A percentile compares a stretch with the other conserved stretches of the same genome.
Evolutionary conservation across 768 basidiomycete species (phyloP).

Genomic region (Pleurotus sapidus): DNA sequence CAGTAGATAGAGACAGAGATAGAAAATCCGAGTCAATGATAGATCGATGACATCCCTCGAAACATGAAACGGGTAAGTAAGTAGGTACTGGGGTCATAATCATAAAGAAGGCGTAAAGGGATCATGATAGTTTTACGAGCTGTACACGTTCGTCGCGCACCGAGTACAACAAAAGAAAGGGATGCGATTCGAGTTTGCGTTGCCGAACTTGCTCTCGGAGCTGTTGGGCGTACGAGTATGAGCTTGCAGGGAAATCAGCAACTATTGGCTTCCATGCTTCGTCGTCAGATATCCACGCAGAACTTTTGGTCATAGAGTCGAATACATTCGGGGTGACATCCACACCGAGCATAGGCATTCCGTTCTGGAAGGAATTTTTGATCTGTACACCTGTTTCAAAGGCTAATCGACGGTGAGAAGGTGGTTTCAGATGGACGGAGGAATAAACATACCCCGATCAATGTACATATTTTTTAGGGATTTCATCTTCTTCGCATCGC

Average conservation of each 20-base stretch:
- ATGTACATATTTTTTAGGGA: conserved; percentile 63
- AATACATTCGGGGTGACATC: conserved; percentile 63
- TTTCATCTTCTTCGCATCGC: conserved; percentile 72
- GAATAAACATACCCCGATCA: conserved; percentile 53
- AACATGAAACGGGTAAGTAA: too few species aligned
- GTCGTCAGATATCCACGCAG: conserved; percentile 72
- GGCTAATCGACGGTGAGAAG: conserved; percentile 35
- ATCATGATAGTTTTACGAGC: conserved; percentile 40
- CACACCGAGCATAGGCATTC: conserved; percentile 68
- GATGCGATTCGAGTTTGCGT: conserved; percentile 60
- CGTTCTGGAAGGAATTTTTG: conserved; percentile 54
- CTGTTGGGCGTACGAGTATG: conserved; percentile 62
- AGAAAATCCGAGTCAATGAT: too few species aligned
- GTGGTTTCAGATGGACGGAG: neutral
- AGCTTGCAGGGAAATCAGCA: conserved; percentile 46
- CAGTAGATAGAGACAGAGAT: too few species aligned
- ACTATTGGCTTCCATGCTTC: conserved; percentile 67
- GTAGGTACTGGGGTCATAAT: too few species aligned
- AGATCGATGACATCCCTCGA: too few species aligned
- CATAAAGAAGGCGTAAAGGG: neutral
- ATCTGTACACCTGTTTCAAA: conserved; percentile 60
- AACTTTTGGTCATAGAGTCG: conserved; percentile 54
- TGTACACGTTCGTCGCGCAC: conserved; percentile 70
- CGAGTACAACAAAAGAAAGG: conserved; percentile 61
- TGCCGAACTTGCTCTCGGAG: conserved; percentile 65